Evolutionary conservation across 352 stramenopile species (phyloP).

Genomic region (Achlya hypogyna): DNA sequence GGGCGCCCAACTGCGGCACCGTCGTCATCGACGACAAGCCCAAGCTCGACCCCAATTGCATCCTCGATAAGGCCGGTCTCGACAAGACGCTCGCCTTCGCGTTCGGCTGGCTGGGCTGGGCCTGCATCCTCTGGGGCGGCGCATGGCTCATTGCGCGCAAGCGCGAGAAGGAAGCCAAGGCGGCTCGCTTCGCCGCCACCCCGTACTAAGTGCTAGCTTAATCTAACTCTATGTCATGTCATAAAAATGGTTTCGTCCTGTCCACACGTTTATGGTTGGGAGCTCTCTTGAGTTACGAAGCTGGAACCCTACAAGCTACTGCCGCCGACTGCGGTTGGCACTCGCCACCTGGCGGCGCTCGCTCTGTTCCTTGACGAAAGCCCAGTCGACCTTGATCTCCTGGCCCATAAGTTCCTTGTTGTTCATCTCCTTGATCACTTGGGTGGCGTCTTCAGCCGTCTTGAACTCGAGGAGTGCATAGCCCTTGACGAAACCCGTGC

Average conservation of each 20-base stretch:
- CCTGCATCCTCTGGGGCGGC: neutral
- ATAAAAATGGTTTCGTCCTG: too few species aligned
- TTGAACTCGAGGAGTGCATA: constrained; percentile 94
- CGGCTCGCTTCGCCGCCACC: neutral
- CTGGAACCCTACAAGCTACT: too few species aligned
- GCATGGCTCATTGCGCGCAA: constrained; percentile 1
- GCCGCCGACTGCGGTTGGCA: constrained; percentile 8
- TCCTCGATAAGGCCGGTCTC: neutral
- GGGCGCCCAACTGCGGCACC: constrained; percentile 46
- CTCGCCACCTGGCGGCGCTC: neutral
- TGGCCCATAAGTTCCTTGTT: constrained; percentile 85
- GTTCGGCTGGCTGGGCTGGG: constrained; percentile 9
- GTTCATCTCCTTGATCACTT: constrained; percentile 89
- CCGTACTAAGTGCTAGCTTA: neutral
- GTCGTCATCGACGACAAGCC: constrained; percentile 49
- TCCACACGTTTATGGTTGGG: too few species aligned
- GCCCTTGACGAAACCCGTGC: constrained; percentile 93
- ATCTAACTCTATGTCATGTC: too few species aligned
- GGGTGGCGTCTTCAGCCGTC: constrained; percentile 83
- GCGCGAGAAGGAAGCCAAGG: neutral
- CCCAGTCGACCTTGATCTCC: constrained; percentile 89
- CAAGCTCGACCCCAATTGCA: constrained; percentile 53
- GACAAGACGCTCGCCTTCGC: constrained; percentile 4
- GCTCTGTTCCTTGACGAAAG: constrained; percentile 57
- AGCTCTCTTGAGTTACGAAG: too few species aligned